A percentile compares a stretch with the other conserved stretches of the same genome.
Conservation (phyloP, 768 basidiomycete species). For the Epithele typhae region DNA sequence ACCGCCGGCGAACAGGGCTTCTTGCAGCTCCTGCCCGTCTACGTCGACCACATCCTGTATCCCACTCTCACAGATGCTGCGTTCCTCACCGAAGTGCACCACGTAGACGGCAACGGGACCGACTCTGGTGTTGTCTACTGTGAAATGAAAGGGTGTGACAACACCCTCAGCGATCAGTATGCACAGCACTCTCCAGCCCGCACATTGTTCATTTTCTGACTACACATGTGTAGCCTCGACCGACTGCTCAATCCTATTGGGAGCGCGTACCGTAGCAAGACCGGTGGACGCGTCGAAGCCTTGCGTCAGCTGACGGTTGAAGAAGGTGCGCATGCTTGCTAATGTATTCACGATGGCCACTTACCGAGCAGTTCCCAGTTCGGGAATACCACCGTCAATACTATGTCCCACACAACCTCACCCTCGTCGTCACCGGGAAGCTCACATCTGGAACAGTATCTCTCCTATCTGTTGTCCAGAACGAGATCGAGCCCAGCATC, state of each 20-base stretch:
- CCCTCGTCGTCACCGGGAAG: slow-evolving; percentile 84
- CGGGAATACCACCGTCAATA: slow-evolving; percentile 81
- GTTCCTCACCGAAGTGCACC: slow-evolving; percentile 78
- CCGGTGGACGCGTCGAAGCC: slow-evolving; percentile 91
- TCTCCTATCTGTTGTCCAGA: slow-evolving; percentile 76
- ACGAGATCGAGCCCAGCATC: slow-evolving; percentile 77
- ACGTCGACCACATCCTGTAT: slow-evolving; percentile 92
- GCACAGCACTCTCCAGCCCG: slow-evolving; percentile 31
- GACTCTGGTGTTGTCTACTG: slow-evolving; percentile 95
- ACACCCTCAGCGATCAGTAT: slow-evolving; percentile 79
- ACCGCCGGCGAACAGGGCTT: slow-evolving; percentile 94
- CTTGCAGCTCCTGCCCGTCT: slow-evolving; percentile 78
- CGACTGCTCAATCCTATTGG: slow-evolving; percentile 69
- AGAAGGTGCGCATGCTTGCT: slow-evolving; percentile 56
- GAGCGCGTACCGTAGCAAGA: slow-evolving; percentile 93
- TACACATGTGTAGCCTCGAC: slow-evolving; percentile 77
- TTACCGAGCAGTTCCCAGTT: no score
- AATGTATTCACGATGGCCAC: no score
- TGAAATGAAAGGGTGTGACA: slow-evolving; percentile 95
- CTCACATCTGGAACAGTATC: slow-evolving; percentile 69
- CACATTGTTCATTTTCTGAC: no score
- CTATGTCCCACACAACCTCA: slow-evolving; percentile 92
- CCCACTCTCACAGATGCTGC: slow-evolving; percentile 88
- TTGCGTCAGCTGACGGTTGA: slow-evolving; percentile 79
- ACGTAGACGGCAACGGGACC: slow-evolving; percentile 84